A percentile compares a stretch with the other conserved stretches of the same genome.
phyloP scores from a whole-genome alignment of 2,329 filamentous ascomycete genomes.

The Xylaria sp. region DNA sequence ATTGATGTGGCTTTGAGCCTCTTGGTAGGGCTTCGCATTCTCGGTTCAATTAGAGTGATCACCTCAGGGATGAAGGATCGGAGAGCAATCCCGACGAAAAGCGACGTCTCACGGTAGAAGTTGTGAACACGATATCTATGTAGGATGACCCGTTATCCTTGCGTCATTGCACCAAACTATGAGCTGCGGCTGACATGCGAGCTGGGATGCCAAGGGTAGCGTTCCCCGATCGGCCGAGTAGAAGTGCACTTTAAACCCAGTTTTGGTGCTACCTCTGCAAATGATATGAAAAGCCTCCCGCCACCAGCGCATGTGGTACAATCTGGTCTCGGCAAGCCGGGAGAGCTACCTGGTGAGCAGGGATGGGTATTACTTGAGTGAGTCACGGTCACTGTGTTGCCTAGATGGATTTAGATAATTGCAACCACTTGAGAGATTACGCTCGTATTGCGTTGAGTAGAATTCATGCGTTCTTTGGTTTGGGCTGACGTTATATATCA shows the following conservation, averaged over 20 bases:
- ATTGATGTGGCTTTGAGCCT: slow-evolving; percentile 7
- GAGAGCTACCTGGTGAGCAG: slow-evolving; percentile 2
- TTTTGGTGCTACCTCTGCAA: neutral
- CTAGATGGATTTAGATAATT: neutral
- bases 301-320: slow-evolving; percentile 2
- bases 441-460: neutral
- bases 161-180: neutral
- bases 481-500: neutral
- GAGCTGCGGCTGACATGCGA: slow-evolving; percentile 23
- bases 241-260: neutral
- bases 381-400: slow-evolving; percentile 10
- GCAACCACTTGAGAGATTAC: neutral
- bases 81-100: neutral
- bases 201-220: neutral
- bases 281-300: slow-evolving; percentile 1
- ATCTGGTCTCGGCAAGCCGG: neutral
- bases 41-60: neutral
- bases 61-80: neutral
- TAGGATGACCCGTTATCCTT: neutral
- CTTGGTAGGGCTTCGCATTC: slow-evolving; percentile 5
- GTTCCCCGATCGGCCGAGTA: neutral
- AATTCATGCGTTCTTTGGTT: neutral
- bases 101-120: neutral
- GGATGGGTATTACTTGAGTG: slow-evolving; percentile 12
- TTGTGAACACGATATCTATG: neutral